Percentiles rank a stretch among this genome's conserved stretches.
Evolutionary conservation across 495 filamentous ascomycete species (phyloP).

Genomic region (Antarctomyces pellizariae): DNA sequence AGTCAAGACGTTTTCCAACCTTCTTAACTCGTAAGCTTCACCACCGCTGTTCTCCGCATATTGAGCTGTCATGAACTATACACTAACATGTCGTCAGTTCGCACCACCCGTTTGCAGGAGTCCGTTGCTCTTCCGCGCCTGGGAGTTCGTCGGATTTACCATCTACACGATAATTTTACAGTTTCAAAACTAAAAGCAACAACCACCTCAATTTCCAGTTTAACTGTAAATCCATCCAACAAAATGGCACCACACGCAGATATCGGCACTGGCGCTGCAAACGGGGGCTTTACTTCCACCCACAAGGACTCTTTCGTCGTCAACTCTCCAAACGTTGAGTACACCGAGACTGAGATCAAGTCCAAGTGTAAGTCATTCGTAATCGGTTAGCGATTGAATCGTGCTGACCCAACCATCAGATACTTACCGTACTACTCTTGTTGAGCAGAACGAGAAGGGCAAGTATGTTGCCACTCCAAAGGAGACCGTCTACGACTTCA

Average conservation of each 20-base stretch:
- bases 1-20: conserved; percentile 80
- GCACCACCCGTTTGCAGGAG: conserved; percentile 94
- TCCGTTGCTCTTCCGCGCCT: conserved; percentile 77
- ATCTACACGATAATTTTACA: conserved; percentile 31
- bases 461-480: conserved; percentile 67
- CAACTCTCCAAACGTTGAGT: conserved; percentile 76
- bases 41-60: conserved; percentile 1
- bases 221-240: conserved; percentile 6
- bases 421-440: conserved; percentile 80
- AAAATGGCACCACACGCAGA: conserved; percentile 93
- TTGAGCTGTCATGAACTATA: conserved; percentile 1
- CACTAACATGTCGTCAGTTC: conserved; percentile 25
- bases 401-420: no score
- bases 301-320: conserved; percentile 53
- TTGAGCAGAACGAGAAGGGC: conserved; percentile 47
- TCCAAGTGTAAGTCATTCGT: no score
- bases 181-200: conserved; percentile 5
- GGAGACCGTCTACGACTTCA: conserved; percentile 88
- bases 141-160: conserved; percentile 70
- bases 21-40: conserved; percentile 56
- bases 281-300: conserved; percentile 34
- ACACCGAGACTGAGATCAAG: conserved; percentile 70
- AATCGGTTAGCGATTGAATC: no score
- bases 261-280: conserved; percentile 41
- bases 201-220: conserved; percentile 10